Evolutionary conservation across 257 asterid species (phyloP).

Genomic region (Solanum tarijense): DNA sequence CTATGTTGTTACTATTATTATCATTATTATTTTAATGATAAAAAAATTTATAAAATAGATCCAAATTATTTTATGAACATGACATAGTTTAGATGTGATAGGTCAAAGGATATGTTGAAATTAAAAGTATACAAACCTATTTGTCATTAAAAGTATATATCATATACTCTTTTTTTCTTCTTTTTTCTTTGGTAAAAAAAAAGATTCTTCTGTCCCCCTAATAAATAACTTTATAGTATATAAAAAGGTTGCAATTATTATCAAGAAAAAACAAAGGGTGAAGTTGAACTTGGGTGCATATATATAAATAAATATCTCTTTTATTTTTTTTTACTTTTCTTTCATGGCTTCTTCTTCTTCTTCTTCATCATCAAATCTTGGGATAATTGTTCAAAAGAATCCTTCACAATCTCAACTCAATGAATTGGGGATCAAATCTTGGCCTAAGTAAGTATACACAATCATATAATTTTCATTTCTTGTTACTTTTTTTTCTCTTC

Average conservation of each 20-base stretch:
- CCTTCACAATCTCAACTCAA: constrained; percentile 61
- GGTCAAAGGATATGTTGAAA: not conserved
- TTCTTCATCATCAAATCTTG: constrained; percentile 31
- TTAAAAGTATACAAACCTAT: not conserved
- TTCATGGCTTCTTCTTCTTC: constrained; percentile 24
- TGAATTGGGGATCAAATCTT: constrained; percentile 79
- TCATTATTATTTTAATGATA: not conserved
- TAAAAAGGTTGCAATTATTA: not conserved
- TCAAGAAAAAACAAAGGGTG: not conserved
- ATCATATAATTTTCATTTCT: not conserved
- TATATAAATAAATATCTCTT: not conserved
- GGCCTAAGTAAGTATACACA: constrained; percentile 76
- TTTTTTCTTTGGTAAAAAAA: not conserved
- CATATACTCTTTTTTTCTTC: not conserved
- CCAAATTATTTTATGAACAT: not conserved
- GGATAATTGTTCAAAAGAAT: constrained; percentile 62
- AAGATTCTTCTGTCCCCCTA: not conserved
- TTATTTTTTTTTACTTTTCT: not conserved
- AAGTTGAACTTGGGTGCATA: not conserved
- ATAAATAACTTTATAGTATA: not conserved
- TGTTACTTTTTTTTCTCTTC: not conserved
- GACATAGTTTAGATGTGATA: not conserved
- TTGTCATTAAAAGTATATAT: not conserved
- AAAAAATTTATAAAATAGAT: not conserved
- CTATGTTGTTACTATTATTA: not conserved